These are phyloP conservation scores for Madurella fahalii DNA, from an alignment of 2,329 filamentous ascomycete species.

Conservation along the genomic window DNA sequence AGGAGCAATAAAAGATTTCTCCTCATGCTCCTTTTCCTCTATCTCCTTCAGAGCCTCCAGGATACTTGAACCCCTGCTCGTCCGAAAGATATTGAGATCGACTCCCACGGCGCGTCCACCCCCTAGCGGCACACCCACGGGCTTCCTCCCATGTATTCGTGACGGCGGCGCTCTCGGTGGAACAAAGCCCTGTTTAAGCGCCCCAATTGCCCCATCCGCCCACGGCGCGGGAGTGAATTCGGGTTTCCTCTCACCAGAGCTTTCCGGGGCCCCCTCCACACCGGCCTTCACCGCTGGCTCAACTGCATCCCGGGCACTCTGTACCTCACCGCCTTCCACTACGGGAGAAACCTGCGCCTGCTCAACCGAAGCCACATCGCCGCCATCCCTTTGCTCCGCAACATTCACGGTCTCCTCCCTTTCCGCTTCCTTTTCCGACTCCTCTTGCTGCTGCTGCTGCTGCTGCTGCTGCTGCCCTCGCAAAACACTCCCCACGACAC, in stretches of 20 bases:
- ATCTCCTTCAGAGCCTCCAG: constrained; percentile 32
- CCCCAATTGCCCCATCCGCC: constrained; percentile 13
- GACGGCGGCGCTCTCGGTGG: constrained; percentile 9
- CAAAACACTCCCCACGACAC: constrained; percentile 35
- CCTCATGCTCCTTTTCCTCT: neutral
- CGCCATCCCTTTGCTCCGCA: neutral
- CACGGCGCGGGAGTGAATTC: constrained; percentile 22
- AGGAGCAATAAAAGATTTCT: neutral
- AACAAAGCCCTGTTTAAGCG: constrained; percentile 12
- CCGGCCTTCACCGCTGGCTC: neutral
- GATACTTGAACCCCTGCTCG: constrained; percentile 42
- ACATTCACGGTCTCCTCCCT: neutral
- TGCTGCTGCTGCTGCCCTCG: constrained; percentile 17
- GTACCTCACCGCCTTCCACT: neutral
- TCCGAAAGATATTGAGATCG: constrained; percentile 48
- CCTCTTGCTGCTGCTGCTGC: neutral
- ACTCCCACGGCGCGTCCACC: constrained; percentile 34
- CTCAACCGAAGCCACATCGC: neutral
- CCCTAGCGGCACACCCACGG: constrained; percentile 3
- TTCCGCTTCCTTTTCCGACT: neutral
- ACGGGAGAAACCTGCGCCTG: neutral
- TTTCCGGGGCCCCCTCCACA: neutral
- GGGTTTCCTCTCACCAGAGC: neutral
- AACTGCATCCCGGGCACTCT: too few relatives aligned
- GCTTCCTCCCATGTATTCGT: constrained; percentile 4